These are phyloP conservation scores for Parasitella parasitica DNA, from an alignment of 371 early-diverging fungal species.

Conservation along the genomic window DNA sequence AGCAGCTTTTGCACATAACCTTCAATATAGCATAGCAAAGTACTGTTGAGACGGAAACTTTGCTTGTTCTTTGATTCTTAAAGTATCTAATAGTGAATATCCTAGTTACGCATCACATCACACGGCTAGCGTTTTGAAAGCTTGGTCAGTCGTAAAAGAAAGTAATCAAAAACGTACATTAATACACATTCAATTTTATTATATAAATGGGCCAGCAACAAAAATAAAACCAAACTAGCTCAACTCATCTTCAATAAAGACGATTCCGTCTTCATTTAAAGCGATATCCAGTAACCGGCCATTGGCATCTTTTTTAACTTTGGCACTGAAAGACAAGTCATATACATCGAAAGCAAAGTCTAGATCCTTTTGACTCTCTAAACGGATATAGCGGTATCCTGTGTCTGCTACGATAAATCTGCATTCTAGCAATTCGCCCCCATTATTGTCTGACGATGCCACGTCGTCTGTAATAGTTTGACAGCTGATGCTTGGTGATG, in stretches of 20 bases:
- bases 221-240: slow-evolving; percentile 1
- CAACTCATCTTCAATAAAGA: slow-evolving; percentile 26
- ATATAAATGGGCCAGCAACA: slow-evolving; percentile 2
- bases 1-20: no score
- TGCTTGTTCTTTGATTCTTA: no score
- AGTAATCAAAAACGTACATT: no score
- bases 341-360: slow-evolving; percentile 39
- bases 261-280: slow-evolving; percentile 27
- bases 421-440: slow-evolving; percentile 32
- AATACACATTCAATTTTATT: neutral
- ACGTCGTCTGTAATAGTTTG: slow-evolving; percentile 5
- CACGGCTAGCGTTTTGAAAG: no score
- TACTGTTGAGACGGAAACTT: no score
- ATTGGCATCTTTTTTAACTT: slow-evolving; percentile 35
- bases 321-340: slow-evolving; percentile 49
- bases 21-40: no score
- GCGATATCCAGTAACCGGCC: slow-evolving; percentile 38
- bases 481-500: slow-evolving; percentile 15
- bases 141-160: no score
- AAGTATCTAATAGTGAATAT: no score
- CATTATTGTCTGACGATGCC: neutral
- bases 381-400: slow-evolving; percentile 49
- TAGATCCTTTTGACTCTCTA: slow-evolving; percentile 36
- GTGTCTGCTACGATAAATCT: slow-evolving; percentile 40
- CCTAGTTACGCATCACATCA: no score